Evolutionary conservation across 495 filamentous ascomycete species (phyloP).

Genomic region (Trichoderma virens): DNA sequence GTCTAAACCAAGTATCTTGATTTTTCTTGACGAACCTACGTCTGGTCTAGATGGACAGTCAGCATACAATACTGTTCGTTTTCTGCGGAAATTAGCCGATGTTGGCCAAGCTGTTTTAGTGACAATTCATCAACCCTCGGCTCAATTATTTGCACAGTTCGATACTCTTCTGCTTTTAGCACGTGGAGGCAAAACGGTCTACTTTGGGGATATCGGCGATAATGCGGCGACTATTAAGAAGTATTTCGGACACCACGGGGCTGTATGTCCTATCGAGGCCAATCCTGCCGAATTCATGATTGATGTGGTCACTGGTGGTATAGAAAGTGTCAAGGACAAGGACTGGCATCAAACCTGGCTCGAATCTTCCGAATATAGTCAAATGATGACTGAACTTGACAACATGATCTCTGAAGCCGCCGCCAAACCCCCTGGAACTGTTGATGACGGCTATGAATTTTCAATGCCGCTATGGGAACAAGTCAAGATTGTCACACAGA

Average conservation of each 20-base stretch:
- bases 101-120: slow-evolving; percentile 76
- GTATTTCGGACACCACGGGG: slow-evolving; percentile 55
- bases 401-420: slow-evolving; percentile 41
- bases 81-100: slow-evolving; percentile 72
- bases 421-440: slow-evolving; percentile 27
- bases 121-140: slow-evolving; percentile 69
- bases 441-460: slow-evolving; percentile 32
- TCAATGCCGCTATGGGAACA: slow-evolving; percentile 34
- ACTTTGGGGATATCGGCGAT: slow-evolving; percentile 54
- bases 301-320: slow-evolving; percentile 70
- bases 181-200: slow-evolving; percentile 61
- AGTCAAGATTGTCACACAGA: slow-evolving; percentile 39
- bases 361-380: slow-evolving; percentile 56
- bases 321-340: slow-evolving; percentile 35
- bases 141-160: slow-evolving; percentile 55
- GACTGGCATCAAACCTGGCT: slow-evolving; percentile 81
- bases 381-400: slow-evolving; percentile 59
- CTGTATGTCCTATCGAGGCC: slow-evolving; percentile 53
- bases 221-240: slow-evolving; percentile 37
- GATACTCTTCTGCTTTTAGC: slow-evolving; percentile 56
- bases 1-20: slow-evolving; percentile 68
- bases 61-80: slow-evolving; percentile 72
- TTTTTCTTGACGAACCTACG: slow-evolving; percentile 76
- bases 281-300: slow-evolving; percentile 86
- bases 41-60: slow-evolving; percentile 81